Percentiles rank a stretch among this genome's conserved stretches.
phyloP scores from a whole-genome alignment of 2,329 filamentous ascomycete species.

The Xenosphaeropsis pyriputrescens region DNA sequence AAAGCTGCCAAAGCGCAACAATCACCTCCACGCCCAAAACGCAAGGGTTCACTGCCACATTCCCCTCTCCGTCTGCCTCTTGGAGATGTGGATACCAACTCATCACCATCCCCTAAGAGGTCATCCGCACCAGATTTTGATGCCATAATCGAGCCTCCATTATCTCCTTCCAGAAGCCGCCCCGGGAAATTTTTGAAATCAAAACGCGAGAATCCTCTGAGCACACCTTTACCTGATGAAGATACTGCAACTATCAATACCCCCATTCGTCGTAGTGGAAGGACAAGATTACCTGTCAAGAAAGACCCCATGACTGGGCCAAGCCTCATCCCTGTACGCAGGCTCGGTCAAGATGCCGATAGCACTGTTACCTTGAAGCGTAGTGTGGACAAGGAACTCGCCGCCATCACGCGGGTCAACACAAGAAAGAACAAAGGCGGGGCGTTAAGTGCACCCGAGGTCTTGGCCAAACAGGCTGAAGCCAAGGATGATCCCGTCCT shows the following conservation, averaged over 20 bases:
- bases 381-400: constrained; percentile 26
- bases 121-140: not conserved
- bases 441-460: constrained; percentile 17
- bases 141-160: not conserved
- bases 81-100: constrained; percentile 7
- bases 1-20: constrained; percentile 18
- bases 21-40: constrained; percentile 11
- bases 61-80: constrained; percentile 16
- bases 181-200: constrained; percentile 2
- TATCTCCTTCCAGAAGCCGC: not conserved
- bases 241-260: constrained; percentile 5
- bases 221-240: constrained; percentile 4
- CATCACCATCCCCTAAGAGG: constrained; percentile 10
- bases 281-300: constrained; percentile 14
- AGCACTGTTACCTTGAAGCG: constrained; percentile 15
- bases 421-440: constrained; percentile 29
- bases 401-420: constrained; percentile 25
- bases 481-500: constrained; percentile 23
- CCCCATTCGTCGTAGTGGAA: constrained; percentile 14
- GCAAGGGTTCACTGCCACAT: constrained; percentile 15
- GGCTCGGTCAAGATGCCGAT: constrained; percentile 15
- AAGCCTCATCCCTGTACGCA: constrained; percentile 16
- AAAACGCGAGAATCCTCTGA: constrained; percentile 8
- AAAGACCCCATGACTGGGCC: constrained; percentile 12
- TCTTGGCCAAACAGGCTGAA: constrained; percentile 18